Percentiles rank a stretch among this genome's conserved stretches.
Evolutionary conservation across 768 basidiomycete species (phyloP).

Genomic region (Russula foetens): DNA sequence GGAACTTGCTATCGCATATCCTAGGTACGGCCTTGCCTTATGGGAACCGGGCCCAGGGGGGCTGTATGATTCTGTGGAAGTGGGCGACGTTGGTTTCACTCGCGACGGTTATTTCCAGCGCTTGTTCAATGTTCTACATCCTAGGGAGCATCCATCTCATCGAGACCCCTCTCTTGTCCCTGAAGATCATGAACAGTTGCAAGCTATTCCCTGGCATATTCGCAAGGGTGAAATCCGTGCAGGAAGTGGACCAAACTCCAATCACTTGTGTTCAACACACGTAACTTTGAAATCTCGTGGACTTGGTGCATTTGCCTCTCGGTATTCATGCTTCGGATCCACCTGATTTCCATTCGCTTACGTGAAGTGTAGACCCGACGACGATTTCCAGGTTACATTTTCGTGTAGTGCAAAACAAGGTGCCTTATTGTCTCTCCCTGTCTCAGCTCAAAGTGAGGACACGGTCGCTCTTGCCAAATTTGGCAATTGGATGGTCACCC

Average conservation of each 20-base stretch:
- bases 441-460: background rate
- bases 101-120: background rate
- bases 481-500: background rate
- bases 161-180: background rate
- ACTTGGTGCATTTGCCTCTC: background rate
- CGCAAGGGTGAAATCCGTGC: too few relatives aligned
- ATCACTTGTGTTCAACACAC: background rate
- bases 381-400: background rate
- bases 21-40: background rate
- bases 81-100: background rate
- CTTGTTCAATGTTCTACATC: background rate
- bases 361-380: background rate
- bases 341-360: background rate
- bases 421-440: background rate
- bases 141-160: background rate
- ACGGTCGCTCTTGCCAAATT: background rate
- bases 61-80: background rate
- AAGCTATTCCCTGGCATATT: background rate
- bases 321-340: background rate
- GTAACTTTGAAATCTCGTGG: background rate
- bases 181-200: background rate
- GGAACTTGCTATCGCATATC: background rate
- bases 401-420: background rate
- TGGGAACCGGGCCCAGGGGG: background rate
- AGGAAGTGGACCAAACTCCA: background rate